Evolutionary conservation across 2,329 filamentous ascomycete genomes (phyloP), one percentile per base, ranked within the genome.

Genomic region (Fusarium sp.): DNA sequence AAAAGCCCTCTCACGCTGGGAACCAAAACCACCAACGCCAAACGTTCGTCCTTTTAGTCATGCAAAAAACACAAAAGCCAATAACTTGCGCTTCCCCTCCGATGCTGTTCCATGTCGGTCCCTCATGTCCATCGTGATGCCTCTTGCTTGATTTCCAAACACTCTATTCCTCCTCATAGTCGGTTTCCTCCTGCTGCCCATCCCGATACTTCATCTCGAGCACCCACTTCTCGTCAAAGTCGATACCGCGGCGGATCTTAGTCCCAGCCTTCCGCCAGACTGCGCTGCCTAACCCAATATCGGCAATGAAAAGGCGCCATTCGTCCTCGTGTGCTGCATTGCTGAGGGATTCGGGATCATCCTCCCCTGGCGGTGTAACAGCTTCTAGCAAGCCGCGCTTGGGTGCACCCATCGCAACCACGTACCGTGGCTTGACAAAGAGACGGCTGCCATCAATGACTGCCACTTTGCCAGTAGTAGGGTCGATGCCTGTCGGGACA

Each of bases 191-290:
- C 17, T 72, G 78, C 25, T 79, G 75, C 4, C 78, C 73, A 40
- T 85, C 84, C 22, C 84, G 84, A 69, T 89, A 90, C 69, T 82
- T 84, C 83, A 97, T 89, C 77, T 92, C 91, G 15, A 97, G 87
- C 71, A 97, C 91, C 96, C 96, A 98, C 74, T 92, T 90, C 69
- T 92, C 91, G 27, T 94, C 95, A 86, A 98, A 98, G 78, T 95
- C 95, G 65, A 98, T 92, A 0, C 95, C 95, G 74, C 94, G 92
- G 22, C 95, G 90, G 60, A 95, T 90, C 80, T 93, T 92, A 6
- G 94, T 94, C 3, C 94, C 94, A 1, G 94, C 93, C 81, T 95
- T 95, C 79, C 92, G 93, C 93, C 95, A 97, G 4, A 95, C 94
- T 5, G 93, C 90, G 67, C 94, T 92, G 2, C 91, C 92, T 15